phyloP scores from a whole-genome alignment of 371 early-diverging fungal genomes.

The Nematocida major region DNA sequence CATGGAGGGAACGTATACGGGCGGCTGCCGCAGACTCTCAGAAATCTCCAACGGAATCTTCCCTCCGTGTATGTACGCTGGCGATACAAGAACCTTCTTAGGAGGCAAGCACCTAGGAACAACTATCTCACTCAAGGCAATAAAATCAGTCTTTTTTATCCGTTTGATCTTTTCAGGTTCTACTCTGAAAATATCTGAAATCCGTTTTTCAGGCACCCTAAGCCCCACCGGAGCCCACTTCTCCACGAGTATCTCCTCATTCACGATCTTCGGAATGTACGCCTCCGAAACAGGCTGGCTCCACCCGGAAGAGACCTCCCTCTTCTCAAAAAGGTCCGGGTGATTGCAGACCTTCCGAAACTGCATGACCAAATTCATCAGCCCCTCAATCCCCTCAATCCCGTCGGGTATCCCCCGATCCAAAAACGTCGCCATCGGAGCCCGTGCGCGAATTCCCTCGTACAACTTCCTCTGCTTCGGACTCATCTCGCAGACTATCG shows the following conservation, averaged over 20 bases:
- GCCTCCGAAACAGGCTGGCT: background rate
- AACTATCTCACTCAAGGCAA: background rate
- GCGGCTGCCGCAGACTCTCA: background rate
- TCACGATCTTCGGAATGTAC: conserved; percentile 9
- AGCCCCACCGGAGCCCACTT: background rate
- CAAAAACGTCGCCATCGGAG: conserved; percentile 48
- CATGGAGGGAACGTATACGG: conserved; percentile 21
- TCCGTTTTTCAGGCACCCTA: background rate
- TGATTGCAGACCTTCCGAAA: conserved; percentile 94
- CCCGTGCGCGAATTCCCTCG: conserved; percentile 55
- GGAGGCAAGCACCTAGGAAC: conserved; percentile 5
- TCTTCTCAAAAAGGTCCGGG: conserved; percentile 88
- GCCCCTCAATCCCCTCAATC: conserved; percentile 67
- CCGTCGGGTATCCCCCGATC: conserved; percentile 45
- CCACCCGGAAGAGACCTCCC: conserved; percentile 66
- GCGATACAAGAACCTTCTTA: conserved; percentile 8
- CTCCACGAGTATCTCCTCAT: background rate
- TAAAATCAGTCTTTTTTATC: background rate
- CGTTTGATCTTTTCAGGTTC: background rate
- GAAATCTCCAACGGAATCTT: background rate
- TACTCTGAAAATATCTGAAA: background rate
- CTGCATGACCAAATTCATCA: conserved; percentile 90
- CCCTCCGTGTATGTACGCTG: conserved; percentile 2
- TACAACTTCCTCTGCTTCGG: conserved; percentile 70
- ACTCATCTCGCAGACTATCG: conserved; percentile 74